phyloP scores from a whole-genome alignment of 352 stramenopile species.

The Phytophthora chlamydospora region DNA sequence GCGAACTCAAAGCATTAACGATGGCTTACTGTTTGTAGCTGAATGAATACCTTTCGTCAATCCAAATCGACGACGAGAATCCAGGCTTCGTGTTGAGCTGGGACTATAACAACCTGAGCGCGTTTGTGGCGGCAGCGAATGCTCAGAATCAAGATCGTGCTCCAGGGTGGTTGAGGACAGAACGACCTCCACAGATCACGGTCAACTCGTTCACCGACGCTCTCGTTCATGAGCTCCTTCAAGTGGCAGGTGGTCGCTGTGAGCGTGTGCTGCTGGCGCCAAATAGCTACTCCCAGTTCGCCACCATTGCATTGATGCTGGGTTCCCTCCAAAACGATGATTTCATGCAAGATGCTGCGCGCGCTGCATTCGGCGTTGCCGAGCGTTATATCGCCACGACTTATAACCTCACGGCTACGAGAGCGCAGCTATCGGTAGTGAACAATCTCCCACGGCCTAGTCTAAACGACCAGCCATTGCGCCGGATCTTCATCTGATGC shows the following conservation, averaged over 20 bases:
- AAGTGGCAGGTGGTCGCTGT: slow-evolving; percentile 17
- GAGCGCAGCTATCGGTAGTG: slow-evolving; percentile 6
- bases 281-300: slow-evolving; percentile 11
- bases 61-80: slow-evolving; percentile 23
- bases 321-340: slow-evolving; percentile 12
- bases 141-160: slow-evolving; percentile 6
- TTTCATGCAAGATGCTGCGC: slow-evolving; percentile 28
- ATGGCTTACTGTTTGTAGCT: slow-evolving; percentile 15
- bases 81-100: slow-evolving; percentile 22
- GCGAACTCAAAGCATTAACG: slow-evolving; percentile 17
- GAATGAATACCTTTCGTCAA: slow-evolving; percentile 7
- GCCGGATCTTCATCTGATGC: no score
- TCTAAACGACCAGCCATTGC: no score
- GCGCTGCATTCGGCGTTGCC: slow-evolving; percentile 12
- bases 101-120: slow-evolving; percentile 22
- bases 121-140: slow-evolving; percentile 26
- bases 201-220: slow-evolving; percentile 17
- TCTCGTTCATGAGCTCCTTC: slow-evolving; percentile 11
- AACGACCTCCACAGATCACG: slow-evolving; percentile 22
- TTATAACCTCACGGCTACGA: slow-evolving; percentile 22
- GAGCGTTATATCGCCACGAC: slow-evolving; percentile 26
- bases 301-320: slow-evolving; percentile 8
- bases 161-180: slow-evolving; percentile 14
- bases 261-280: slow-evolving; percentile 21
- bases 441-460: slow-evolving; percentile 14